Evolutionary conservation across 2,329 filamentous ascomycete genomes (phyloP).

Genomic region (Shiraia sp.): DNA sequence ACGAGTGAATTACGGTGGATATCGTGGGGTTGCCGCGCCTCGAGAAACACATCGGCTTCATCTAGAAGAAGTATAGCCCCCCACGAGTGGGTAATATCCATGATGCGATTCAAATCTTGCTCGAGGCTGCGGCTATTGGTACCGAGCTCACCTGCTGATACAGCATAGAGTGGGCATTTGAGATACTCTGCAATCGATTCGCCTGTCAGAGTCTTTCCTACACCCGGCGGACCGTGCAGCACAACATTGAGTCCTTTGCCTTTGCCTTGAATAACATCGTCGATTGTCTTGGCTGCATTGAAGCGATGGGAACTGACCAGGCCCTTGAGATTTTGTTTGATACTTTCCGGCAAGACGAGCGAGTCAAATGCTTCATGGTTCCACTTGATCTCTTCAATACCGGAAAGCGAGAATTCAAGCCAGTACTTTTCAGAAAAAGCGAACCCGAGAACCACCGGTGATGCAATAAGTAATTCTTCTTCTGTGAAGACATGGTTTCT

Average conservation of each 20-base stretch:
- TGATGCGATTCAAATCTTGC: slow-evolving; percentile 76
- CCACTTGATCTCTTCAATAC: slow-evolving; percentile 80
- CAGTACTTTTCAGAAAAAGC: slow-evolving; percentile 87
- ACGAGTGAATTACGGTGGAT: slow-evolving; percentile 85
- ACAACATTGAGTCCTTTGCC: slow-evolving; percentile 83
- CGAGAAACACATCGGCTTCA: slow-evolving; percentile 66
- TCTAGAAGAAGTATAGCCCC: slow-evolving; percentile 83
- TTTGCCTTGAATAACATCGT: slow-evolving; percentile 73
- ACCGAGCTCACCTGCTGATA: slow-evolving; percentile 79
- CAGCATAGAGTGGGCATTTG: slow-evolving; percentile 80
- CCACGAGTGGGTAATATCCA: slow-evolving; percentile 86
- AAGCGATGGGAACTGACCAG: slow-evolving; percentile 85
- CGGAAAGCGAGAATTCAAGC: slow-evolving; percentile 83
- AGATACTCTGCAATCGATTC: slow-evolving; percentile 85
- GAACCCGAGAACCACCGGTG: slow-evolving; percentile 83
- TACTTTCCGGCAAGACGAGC: slow-evolving; percentile 68
- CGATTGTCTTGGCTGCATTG: slow-evolving; percentile 77
- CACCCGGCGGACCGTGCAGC: slow-evolving; percentile 77
- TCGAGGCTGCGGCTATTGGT: slow-evolving; percentile 74
- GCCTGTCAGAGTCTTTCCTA: slow-evolving; percentile 85
- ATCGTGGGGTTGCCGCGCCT: slow-evolving; percentile 80
- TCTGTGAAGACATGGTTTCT: slow-evolving; percentile 67
- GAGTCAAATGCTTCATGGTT: slow-evolving; percentile 82
- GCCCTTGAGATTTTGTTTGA: slow-evolving; percentile 72
- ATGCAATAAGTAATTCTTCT: slow-evolving; percentile 82